A percentile compares a stretch with the other conserved stretches of the same genome.
phyloP scores from a whole-genome alignment of 1,284 basidiomycete species.

The Cryptococcus sp. region DNA sequence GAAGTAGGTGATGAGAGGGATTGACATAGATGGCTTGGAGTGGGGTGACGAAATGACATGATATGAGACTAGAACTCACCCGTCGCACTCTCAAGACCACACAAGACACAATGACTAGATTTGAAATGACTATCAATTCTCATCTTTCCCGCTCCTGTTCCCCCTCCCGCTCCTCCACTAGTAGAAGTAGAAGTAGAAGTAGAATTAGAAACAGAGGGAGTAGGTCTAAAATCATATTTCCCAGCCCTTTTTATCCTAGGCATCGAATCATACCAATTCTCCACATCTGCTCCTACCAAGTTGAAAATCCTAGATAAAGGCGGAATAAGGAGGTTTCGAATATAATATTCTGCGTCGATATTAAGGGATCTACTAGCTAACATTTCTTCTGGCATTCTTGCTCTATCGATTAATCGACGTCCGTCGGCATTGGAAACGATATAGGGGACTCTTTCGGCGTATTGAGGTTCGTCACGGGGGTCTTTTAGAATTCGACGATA shows the following conservation, averaged over 20 bases:
- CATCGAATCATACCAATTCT: constrained; percentile 85
- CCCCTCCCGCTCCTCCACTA: background rate
- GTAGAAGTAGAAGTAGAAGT: too few relatives aligned
- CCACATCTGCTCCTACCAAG: constrained; percentile 83
- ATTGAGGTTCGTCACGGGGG: constrained; percentile 77
- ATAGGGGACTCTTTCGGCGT: constrained; percentile 90
- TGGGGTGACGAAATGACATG: too few relatives aligned
- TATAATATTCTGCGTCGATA: constrained; percentile 86
- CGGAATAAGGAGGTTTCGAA: constrained; percentile 78
- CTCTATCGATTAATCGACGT: constrained; percentile 72
- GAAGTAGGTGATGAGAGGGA: too few relatives aligned
- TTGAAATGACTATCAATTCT: constrained; percentile 70
- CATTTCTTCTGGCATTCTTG: constrained; percentile 72
- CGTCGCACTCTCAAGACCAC: constrained; percentile 54
- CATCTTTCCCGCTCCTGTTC: constrained; percentile 10
- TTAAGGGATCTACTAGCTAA: constrained; percentile 61
- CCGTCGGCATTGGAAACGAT: constrained; percentile 70
- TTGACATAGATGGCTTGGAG: too few relatives aligned
- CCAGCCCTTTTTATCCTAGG: constrained; percentile 50
- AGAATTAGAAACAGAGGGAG: too few relatives aligned
- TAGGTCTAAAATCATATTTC: constrained; percentile 12
- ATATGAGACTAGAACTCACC: constrained; percentile 50
- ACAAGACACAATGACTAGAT: constrained; percentile 67
- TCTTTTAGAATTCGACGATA: constrained; percentile 70
- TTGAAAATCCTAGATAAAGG: constrained; percentile 88